Evolutionary conservation across 2,329 filamentous ascomycete species (phyloP).

Genomic region (Lasiodiplodia gonubiensis): DNA sequence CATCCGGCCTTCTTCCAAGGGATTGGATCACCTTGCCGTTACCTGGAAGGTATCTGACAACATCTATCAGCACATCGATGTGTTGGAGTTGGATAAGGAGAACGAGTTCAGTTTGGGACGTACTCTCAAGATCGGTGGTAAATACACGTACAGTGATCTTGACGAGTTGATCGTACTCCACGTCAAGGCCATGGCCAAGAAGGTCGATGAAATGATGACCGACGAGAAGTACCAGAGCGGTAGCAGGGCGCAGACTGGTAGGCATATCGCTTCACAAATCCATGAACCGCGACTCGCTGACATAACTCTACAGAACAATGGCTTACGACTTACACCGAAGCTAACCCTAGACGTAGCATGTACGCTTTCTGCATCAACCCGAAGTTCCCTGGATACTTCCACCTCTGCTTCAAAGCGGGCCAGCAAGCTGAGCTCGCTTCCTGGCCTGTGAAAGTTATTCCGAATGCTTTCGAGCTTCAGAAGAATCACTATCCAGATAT

Average conservation of each 20-base stretch:
- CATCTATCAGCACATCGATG: constrained; percentile 97
- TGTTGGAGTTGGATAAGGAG: constrained; percentile 94
- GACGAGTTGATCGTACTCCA: constrained; percentile 97
- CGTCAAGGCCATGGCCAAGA: constrained; percentile 95
- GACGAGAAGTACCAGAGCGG: constrained; percentile 92
- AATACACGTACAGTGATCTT: constrained; percentile 91
- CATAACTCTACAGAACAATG: constrained; percentile 74
- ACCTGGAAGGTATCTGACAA: constrained; percentile 98
- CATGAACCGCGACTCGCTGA: constrained; percentile 25
- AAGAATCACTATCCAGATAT: constrained; percentile 92
- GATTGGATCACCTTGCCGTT: constrained; percentile 90
- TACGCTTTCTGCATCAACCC: constrained; percentile 96
- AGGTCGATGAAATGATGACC: constrained; percentile 94
- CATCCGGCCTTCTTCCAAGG: constrained; percentile 93
- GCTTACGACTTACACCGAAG: constrained; percentile 93
- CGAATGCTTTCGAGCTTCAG: constrained; percentile 90
- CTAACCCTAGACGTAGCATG: constrained; percentile 89
- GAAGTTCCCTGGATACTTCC: constrained; percentile 92
- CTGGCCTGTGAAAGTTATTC: constrained; percentile 89
- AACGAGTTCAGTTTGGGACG: constrained; percentile 94
- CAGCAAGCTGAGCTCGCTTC: constrained; percentile 73
- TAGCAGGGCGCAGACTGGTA: constrained; percentile 83
- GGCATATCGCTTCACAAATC: constrained; percentile 47
- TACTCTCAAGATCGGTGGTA: constrained; percentile 81
- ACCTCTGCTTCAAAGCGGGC: constrained; percentile 94